Conservation (phyloP, 1,284 basidiomycete species). For the Moniliophthora roreri region DNA sequence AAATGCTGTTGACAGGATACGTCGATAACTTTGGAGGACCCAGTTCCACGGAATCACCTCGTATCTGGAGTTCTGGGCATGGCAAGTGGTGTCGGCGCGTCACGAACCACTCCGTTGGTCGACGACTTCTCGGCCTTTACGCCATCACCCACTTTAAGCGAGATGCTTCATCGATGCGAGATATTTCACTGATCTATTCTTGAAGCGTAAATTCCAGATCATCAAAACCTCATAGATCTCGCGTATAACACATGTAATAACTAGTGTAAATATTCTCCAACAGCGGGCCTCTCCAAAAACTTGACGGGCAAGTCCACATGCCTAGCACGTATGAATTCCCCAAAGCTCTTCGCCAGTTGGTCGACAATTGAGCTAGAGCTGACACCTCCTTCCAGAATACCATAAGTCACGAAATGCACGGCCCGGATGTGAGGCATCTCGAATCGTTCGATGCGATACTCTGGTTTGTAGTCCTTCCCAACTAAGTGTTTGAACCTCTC, state of each 20-base stretch:
- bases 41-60: background rate
- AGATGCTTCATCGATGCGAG: too few species aligned
- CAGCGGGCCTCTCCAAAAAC: conserved; percentile 6
- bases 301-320: conserved; percentile 15
- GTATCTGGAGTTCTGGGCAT: background rate
- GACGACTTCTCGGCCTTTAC: too few species aligned
- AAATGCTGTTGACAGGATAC: too few species aligned
- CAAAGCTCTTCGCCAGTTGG: conserved; percentile 22
- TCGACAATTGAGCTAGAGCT: conserved; percentile 21
- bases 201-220: too few species aligned
- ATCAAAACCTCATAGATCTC: too few species aligned
- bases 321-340: conserved; percentile 21
- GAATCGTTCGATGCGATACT: conserved; percentile 18
- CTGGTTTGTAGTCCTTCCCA: conserved; percentile 18
- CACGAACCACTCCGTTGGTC: too few species aligned
- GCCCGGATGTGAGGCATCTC: conserved; percentile 22
- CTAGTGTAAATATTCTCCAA: conserved; percentile 3
- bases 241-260: too few species aligned
- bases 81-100: background rate
- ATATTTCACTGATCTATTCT: too few species aligned
- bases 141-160: too few species aligned
- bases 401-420: conserved; percentile 23
- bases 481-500: conserved; percentile 19
- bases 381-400: conserved; percentile 22
- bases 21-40: background rate